Evolutionary conservation across 2,329 filamentous ascomycete genomes (phyloP).

Genomic region (Talaromyces sp.): DNA sequence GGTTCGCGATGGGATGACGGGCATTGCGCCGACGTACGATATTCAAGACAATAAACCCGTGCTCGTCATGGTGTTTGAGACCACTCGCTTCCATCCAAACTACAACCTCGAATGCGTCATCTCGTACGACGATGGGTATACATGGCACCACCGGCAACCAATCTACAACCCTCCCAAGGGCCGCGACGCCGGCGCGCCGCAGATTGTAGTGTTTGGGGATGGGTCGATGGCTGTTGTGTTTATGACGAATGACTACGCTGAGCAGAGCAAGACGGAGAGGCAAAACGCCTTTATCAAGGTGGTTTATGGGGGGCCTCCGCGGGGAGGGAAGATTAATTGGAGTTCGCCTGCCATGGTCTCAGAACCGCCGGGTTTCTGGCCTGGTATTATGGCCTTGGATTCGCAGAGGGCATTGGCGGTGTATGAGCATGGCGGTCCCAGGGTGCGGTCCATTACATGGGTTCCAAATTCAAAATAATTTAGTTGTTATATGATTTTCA

Average conservation of each 20-base stretch:
- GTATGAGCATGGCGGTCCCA: conserved; percentile 26
- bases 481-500: background rate
- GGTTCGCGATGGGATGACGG: conserved; percentile 43
- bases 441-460: conserved; percentile 19
- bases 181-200: conserved; percentile 43
- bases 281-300: conserved; percentile 38
- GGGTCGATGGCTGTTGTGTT: conserved; percentile 40
- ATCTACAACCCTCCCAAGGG: conserved; percentile 37
- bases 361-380: conserved; percentile 33
- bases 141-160: conserved; percentile 37
- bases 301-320: conserved; percentile 31
- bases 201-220: conserved; percentile 38
- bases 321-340: conserved; percentile 32
- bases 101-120: conserved; percentile 44
- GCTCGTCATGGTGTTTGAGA: conserved; percentile 45
- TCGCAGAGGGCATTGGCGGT: conserved; percentile 22
- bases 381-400: conserved; percentile 30
- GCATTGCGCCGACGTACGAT: conserved; percentile 33
- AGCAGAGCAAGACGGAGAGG: conserved; percentile 31
- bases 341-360: conserved; percentile 26
- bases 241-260: conserved; percentile 44
- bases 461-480: background rate
- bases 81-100: conserved; percentile 32
- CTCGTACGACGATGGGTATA: conserved; percentile 41
- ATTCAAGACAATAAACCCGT: conserved; percentile 25